Conservation (phyloP, 2,329 filamentous ascomycete genomes). For the Colletotrichum sp. region DNA sequence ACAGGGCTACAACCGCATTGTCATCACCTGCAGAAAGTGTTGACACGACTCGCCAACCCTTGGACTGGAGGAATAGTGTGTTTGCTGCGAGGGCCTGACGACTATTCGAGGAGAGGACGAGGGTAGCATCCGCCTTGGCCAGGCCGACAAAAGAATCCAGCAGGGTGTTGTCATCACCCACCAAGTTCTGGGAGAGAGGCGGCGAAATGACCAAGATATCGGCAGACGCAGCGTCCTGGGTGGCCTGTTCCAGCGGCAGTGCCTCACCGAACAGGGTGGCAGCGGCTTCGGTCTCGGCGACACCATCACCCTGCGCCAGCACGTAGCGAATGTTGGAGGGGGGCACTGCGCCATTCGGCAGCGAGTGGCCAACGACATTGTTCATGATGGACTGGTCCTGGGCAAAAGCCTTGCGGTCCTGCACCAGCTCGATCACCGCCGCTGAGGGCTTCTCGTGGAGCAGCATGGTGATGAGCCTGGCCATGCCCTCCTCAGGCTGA, state of each 20-base stretch:
- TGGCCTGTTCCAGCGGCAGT: background rate
- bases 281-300: background rate
- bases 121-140: background rate
- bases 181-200: background rate
- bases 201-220: background rate
- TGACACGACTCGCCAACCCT: background rate
- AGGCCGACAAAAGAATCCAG: background rate
- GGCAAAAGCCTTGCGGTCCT: background rate
- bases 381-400: background rate
- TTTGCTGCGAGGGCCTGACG: background rate
- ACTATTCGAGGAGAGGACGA: background rate
- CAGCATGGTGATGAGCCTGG: background rate
- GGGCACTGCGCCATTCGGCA: background rate
- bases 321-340: background rate
- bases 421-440: background rate
- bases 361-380: background rate
- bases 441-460: background rate
- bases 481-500: background rate
- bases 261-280: background rate
- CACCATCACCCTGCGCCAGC: background rate
- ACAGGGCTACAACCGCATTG: background rate
- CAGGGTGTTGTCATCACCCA: background rate
- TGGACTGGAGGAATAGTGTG: background rate
- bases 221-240: background rate
- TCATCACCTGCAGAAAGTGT: background rate